Evolutionary conservation across 164 flowering plant species (phyloP).

Genomic region (Macadamia tetraphylla): DNA sequence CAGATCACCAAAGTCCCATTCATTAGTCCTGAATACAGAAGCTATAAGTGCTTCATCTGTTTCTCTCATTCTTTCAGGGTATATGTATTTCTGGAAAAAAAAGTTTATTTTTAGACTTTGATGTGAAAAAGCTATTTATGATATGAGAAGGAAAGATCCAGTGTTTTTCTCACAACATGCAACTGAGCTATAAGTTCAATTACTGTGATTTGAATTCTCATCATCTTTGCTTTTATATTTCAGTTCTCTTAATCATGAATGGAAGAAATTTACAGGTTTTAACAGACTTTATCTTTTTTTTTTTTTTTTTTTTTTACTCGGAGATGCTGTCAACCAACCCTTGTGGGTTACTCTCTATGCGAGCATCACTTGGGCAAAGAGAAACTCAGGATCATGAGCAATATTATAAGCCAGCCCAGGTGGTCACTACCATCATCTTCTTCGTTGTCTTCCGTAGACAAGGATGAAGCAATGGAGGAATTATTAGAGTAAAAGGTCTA

Average conservation of each 20-base stretch:
- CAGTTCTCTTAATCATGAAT: too few species aligned
- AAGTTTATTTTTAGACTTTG: too few species aligned
- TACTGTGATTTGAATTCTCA: neutral
- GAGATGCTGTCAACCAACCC: slow-evolving; percentile 82
- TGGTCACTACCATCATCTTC: neutral
- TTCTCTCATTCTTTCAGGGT: too few species aligned
- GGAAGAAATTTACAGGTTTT: neutral
- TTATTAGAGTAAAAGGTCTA: neutral
- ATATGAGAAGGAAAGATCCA: neutral
- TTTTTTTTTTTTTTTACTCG: slow-evolving; percentile 9
- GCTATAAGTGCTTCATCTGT: too few species aligned
- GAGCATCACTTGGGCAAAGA: slow-evolving; percentile 90
- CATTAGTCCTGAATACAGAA: neutral
- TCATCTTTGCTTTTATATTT: neutral
- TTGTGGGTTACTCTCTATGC: slow-evolving; percentile 83
- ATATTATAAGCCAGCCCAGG: slow-evolving; percentile 9
- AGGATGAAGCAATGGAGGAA: neutral
- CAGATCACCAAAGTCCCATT: neutral
- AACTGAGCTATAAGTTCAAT: slow-evolving; percentile 7
- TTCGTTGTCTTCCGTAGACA: too few species aligned
- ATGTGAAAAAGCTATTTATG: neutral
- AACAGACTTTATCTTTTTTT: too few species aligned
- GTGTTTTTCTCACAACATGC: neutral
- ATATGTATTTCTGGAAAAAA: too few species aligned
- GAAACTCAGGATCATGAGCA: slow-evolving; percentile 56